Evolutionary conservation across 352 stramenopile genomes (phyloP), one percentile per base, ranked within the genome.

Genomic region (Sclerospora graminicola): DNA sequence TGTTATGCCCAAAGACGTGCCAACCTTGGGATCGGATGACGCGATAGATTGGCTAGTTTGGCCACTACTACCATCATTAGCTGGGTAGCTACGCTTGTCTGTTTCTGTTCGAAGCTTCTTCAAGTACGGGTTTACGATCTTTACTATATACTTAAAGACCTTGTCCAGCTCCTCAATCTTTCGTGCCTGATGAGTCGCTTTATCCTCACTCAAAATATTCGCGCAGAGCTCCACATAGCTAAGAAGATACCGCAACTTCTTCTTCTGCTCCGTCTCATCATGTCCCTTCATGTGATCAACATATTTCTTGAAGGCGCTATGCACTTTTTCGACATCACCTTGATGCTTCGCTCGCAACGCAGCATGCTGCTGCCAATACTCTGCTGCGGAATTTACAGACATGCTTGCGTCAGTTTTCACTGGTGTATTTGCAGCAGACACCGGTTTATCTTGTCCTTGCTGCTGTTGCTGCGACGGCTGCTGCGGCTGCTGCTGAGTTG

Each of bases 131-230:
- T 87, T 86, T 18, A 91, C 79, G 21, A 91, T 91, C 54, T 88
- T 88, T 13, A 91, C 72, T 43, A 91, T 88, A 62, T 91, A 91
- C 63, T 91, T 91, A 58, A 86, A 89, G 18, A 91, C 79, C 57
- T 88, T 91, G 52, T 89, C 79, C 15, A 91, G 60, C 47, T 91
- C 79, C 28, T 89, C 76, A 7, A 91, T 60, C 45, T 84, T 84
- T 8, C 79, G 69, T 10, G 79, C 67, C 36, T 67, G 69, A 32
- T 85, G 62, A 8, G 76, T 85, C 14, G 69, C 45, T 48, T 82
- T 79, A 45, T 91, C 71, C 41, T 91, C 79, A 18, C 61, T 77
- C 53, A 91, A 47, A 29, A 91, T 79, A 32, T 61, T 86, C 3
- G 76, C 76, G 37, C 79, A 91, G 13, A 91, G 64, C 54, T 91